These are phyloP conservation scores for Apiosordaria backusii DNA, from an alignment of 495 filamentous ascomycete species.

Conservation along the genomic window DNA sequence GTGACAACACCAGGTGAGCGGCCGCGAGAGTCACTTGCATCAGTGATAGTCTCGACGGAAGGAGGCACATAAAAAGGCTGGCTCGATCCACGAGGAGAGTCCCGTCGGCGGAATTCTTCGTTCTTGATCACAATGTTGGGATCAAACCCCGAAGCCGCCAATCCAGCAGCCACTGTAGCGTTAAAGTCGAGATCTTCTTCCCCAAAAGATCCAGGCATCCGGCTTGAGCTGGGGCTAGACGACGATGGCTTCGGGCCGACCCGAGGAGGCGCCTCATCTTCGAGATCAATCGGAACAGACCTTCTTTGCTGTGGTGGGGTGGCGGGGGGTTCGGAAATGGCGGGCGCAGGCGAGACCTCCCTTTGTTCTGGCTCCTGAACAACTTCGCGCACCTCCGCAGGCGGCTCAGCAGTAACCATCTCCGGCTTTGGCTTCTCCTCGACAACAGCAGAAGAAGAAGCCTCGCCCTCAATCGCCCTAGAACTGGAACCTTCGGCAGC, in stretches of 20 bases:
- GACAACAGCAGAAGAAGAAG: constrained; percentile 4
- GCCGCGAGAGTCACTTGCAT: constrained; percentile 7
- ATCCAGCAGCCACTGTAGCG: constrained; percentile 65
- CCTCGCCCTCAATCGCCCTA: background rate
- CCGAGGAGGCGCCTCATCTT: constrained; percentile 26
- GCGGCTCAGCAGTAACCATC: background rate
- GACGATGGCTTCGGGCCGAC: constrained; percentile 37
- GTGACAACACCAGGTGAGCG: constrained; percentile 1
- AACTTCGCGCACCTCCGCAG: background rate
- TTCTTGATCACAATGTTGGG: constrained; percentile 67
- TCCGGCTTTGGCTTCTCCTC: constrained; percentile 5
- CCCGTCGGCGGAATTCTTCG: constrained; percentile 56
- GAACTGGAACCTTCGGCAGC: constrained; percentile 9
- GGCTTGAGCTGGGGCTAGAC: constrained; percentile 25
- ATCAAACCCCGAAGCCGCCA: constrained; percentile 65
- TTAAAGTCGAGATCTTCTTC: constrained; percentile 64
- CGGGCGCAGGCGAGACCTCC: background rate
- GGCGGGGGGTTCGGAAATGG: background rate
- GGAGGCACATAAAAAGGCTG: constrained; percentile 41
- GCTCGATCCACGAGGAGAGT: constrained; percentile 61
- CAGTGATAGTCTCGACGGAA: background rate
- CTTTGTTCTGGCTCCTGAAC: background rate
- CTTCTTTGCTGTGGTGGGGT: constrained; percentile 3
- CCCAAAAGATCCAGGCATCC: constrained; percentile 47
- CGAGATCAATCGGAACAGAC: constrained; percentile 14